Evolutionary conservation across 495 filamentous ascomycete species (phyloP).

Genomic region (Xylaria palmicola): DNA sequence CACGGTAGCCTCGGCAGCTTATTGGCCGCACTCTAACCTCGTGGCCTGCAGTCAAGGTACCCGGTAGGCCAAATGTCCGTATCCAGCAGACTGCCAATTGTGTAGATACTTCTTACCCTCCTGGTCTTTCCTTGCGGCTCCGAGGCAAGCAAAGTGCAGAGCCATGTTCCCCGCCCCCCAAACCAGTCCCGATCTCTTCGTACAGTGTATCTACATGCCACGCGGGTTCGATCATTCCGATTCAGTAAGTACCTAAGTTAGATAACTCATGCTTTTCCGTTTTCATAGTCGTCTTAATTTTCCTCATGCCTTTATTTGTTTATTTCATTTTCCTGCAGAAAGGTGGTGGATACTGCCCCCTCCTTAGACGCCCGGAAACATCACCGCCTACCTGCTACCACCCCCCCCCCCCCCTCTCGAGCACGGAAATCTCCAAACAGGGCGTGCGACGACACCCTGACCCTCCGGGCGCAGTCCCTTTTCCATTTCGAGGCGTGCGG

Average conservation of each 20-base stretch:
- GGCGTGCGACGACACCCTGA: background rate
- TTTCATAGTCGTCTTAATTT: too few relatives aligned
- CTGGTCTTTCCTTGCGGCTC: constrained; percentile 1
- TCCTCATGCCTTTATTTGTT: too few relatives aligned
- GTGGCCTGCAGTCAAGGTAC: constrained; percentile 10
- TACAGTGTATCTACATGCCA: too few relatives aligned
- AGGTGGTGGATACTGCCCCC: too few relatives aligned
- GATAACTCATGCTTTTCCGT: too few relatives aligned
- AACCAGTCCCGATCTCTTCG: too few relatives aligned
- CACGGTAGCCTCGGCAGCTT: background rate
- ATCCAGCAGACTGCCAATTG: background rate
- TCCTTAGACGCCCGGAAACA: too few relatives aligned
- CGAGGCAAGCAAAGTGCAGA: background rate
- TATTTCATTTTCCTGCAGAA: too few relatives aligned
- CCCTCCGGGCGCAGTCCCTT: background rate
- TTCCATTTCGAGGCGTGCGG: background rate
- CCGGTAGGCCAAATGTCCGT: constrained; percentile 6
- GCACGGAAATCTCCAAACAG: background rate
- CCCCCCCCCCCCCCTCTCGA: background rate
- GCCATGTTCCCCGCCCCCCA: too few relatives aligned
- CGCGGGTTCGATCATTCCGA: too few relatives aligned
- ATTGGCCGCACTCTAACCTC: constrained; percentile 3
- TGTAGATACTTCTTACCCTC: background rate
- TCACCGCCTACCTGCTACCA: too few relatives aligned
- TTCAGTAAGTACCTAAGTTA: too few relatives aligned